Percentiles rank a stretch among this genome's conserved stretches.
Conservation (phyloP, 1,284 basidiomycete genomes). For the Neotropicomus parvogracilis region DNA sequence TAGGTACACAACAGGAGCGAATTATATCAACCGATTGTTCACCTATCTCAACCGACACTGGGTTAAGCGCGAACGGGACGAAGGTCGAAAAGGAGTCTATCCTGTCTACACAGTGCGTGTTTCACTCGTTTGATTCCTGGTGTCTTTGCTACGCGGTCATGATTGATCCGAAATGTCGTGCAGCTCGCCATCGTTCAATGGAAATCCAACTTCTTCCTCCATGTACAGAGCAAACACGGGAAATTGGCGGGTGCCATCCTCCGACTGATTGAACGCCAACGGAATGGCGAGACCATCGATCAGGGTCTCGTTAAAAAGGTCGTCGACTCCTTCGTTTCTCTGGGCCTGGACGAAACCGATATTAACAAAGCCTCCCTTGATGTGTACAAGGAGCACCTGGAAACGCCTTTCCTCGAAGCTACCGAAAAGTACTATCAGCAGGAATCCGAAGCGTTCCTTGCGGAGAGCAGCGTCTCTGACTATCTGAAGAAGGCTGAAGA, state of each 20-base stretch:
- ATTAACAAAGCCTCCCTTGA: conserved; percentile 91
- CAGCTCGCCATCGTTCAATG: conserved; percentile 95
- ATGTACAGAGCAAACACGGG: conserved; percentile 76
- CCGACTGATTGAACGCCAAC: conserved; percentile 86
- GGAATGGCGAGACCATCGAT: conserved; percentile 94
- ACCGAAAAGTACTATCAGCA: conserved; percentile 91
- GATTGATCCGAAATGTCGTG: conserved; percentile 6
- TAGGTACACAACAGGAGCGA: conserved; percentile 93
- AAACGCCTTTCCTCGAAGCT: conserved; percentile 82
- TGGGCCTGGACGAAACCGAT: conserved; percentile 91
- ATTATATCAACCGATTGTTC: conserved; percentile 94
- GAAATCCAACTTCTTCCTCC: conserved; percentile 89
- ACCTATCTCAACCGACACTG: conserved; percentile 98
- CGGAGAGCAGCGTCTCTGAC: conserved; percentile 89
- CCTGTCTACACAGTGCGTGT: conserved; percentile 90
- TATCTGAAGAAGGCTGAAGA: conserved; percentile 97
- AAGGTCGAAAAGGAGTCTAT: conserved; percentile 94
- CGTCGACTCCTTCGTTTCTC: conserved; percentile 93
- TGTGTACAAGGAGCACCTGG: conserved; percentile 92
- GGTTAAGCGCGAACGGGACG: conserved; percentile 98
- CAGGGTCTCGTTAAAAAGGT: conserved; percentile 93
- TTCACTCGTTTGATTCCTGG: neutral
- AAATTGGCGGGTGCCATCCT: conserved; percentile 89
- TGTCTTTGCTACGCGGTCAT: neutral
- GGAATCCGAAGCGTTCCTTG: conserved; percentile 89